Percentiles rank a stretch among this genome's conserved stretches.
phyloP scores from a whole-genome alignment of 208 protist genomes.

The Crithidia expoeki region DNA sequence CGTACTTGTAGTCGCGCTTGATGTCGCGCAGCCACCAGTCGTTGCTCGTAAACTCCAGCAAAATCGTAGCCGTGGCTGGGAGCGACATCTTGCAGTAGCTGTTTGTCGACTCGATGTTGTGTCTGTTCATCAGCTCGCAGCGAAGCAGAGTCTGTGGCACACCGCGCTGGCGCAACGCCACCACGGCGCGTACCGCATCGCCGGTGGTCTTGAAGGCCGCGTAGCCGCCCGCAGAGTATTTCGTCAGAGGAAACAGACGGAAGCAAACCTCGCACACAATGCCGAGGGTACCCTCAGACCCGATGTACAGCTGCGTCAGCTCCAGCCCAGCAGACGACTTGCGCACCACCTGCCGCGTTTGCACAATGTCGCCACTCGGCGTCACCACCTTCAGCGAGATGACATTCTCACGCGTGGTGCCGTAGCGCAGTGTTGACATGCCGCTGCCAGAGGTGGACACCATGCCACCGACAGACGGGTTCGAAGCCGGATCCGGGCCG shows the following conservation, averaged over 20 bases:
- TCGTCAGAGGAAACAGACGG: constrained; percentile 49
- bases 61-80: constrained; percentile 49
- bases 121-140: constrained; percentile 77
- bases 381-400: constrained; percentile 68
- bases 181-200: constrained; percentile 53
- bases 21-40: constrained; percentile 55
- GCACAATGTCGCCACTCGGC: constrained; percentile 51
- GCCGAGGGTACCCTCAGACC: constrained; percentile 89
- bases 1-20: constrained; percentile 53
- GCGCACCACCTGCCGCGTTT: constrained; percentile 71
- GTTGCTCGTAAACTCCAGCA: constrained; percentile 75
- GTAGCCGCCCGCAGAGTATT: constrained; percentile 48
- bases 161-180: constrained; percentile 52
- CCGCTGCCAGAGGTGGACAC: constrained; percentile 68
- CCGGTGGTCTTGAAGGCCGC: constrained; percentile 47
- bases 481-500: constrained; percentile 58
- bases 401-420: constrained; percentile 86
- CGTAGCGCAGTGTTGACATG: constrained; percentile 80
- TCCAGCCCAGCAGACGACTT: constrained; percentile 92
- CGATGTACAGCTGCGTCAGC: constrained; percentile 90
- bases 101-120: constrained; percentile 50
- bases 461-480: constrained; percentile 82
- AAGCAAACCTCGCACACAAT: constrained; percentile 83
- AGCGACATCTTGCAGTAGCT: constrained; percentile 45
- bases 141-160: constrained; percentile 56